phyloP scores from a whole-genome alignment of 2,329 filamentous ascomycete species.

The Ophiosphaerella narmari region DNA sequence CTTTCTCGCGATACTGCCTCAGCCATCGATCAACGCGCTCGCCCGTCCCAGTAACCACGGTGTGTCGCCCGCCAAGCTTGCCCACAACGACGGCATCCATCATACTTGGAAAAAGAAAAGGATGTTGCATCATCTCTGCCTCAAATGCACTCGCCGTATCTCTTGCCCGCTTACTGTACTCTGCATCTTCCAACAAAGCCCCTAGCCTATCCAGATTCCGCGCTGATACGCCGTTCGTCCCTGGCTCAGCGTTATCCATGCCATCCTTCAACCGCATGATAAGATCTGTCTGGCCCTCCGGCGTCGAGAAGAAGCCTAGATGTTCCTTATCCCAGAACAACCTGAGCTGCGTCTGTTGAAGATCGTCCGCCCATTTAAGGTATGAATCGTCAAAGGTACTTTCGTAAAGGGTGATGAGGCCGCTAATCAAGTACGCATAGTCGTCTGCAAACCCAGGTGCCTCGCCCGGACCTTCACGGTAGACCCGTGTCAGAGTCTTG shows the following conservation, averaged over 20 bases:
- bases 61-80: slow-evolving; percentile 68
- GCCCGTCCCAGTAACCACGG: slow-evolving; percentile 60
- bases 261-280: slow-evolving; percentile 91
- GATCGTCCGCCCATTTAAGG: slow-evolving; percentile 77
- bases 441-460: slow-evolving; percentile 86
- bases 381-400: slow-evolving; percentile 76
- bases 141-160: slow-evolving; percentile 85
- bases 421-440: slow-evolving; percentile 86
- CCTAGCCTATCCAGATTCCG: slow-evolving; percentile 84
- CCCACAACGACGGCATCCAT: slow-evolving; percentile 76
- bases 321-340: slow-evolving; percentile 74
- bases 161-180: slow-evolving; percentile 67
- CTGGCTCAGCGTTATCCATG: slow-evolving; percentile 90
- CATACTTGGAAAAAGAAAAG: slow-evolving; percentile 85
- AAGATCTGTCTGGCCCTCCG: slow-evolving; percentile 65
- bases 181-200: slow-evolving; percentile 67
- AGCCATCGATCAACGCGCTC: slow-evolving; percentile 49
- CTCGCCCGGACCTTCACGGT: slow-evolving; percentile 67
- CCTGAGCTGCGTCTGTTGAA: slow-evolving; percentile 77
- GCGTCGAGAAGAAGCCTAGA: slow-evolving; percentile 74
- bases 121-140: slow-evolving; percentile 88
- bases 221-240: slow-evolving; percentile 85
- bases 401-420: slow-evolving; percentile 82
- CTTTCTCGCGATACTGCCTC: slow-evolving; percentile 46
- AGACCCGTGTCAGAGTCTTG: slow-evolving; percentile 73